phyloP scores from a whole-genome alignment of 2,329 filamentous ascomycete species.

The Seiridium cupressi region DNA sequence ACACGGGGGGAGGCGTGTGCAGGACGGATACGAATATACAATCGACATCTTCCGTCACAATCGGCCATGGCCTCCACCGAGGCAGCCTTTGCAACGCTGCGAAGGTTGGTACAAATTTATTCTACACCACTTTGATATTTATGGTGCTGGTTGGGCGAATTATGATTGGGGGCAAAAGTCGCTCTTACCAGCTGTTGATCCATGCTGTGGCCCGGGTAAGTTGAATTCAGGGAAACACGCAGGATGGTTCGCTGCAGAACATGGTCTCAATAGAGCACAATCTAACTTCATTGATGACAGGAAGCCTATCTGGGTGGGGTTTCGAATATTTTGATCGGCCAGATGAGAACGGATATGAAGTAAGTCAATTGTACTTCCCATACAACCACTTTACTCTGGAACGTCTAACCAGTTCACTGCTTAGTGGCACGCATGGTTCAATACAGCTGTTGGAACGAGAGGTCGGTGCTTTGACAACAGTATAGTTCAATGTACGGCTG shows the following conservation, averaged over 20 bases:
- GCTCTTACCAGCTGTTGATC: neutral
- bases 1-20: neutral
- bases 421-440: conserved; percentile 1
- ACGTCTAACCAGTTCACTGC: neutral
- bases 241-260: too few relatives aligned
- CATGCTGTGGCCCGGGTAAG: neutral
- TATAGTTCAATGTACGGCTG: conserved; percentile 1
- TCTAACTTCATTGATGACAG: neutral
- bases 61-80: neutral
- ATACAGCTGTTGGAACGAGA: conserved; percentile 1
- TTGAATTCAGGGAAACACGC: too few relatives aligned
- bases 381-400: neutral
- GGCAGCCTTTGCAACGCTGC: neutral
- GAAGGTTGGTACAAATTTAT: neutral
- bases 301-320: neutral
- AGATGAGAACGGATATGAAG: neutral
- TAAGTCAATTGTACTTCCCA: neutral
- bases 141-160: neutral
- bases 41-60: neutral
- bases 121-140: neutral
- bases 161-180: neutral
- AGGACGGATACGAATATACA: neutral
- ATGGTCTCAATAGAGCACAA: neutral
- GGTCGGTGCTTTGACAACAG: conserved; percentile 1
- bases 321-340: neutral